Conservation (phyloP, 345 rosid genomes). For the Camelina laxa region DNA sequence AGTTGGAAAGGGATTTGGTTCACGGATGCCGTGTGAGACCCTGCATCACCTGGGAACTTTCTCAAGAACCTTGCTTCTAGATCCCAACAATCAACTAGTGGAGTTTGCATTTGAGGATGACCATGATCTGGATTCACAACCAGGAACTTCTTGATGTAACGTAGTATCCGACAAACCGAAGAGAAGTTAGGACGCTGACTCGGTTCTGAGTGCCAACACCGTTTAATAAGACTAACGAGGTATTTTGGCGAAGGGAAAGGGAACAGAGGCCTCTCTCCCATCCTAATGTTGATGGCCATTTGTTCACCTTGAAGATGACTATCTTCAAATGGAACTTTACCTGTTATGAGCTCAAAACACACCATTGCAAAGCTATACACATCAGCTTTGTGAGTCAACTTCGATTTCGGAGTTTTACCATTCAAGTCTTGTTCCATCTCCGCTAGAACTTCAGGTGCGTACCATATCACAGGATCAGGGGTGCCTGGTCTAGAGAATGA, state of each 20-base stretch:
- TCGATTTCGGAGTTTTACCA: constrained; percentile 37
- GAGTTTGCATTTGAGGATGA: constrained; percentile 58
- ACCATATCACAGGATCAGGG: constrained; percentile 63
- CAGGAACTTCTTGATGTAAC: constrained; percentile 81
- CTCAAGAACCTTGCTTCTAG: constrained; percentile 64
- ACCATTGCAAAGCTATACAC: constrained; percentile 93
- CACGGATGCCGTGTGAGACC: constrained; percentile 43
- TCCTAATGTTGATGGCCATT: constrained; percentile 65
- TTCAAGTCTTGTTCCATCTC: constrained; percentile 55
- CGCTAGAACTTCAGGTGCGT: constrained; percentile 81
- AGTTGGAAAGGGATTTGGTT: constrained; percentile 77
- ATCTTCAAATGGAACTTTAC: constrained; percentile 89
- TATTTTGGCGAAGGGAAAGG: constrained; percentile 73
- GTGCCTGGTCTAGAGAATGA: constrained; percentile 40
- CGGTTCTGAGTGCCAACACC: constrained; percentile 80
- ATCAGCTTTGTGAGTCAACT: constrained; percentile 77
- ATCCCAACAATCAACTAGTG: constrained; percentile 67
- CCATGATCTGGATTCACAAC: constrained; percentile 67
- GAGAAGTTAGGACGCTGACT: constrained; percentile 74
- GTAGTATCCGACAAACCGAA: constrained; percentile 69
- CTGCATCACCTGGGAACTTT: constrained; percentile 47
- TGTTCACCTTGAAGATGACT: constrained; percentile 86
- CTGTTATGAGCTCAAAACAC: constrained; percentile 79
- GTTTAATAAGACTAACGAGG: constrained; percentile 73
- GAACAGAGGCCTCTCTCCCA: constrained; percentile 90